Evolutionary conservation across 495 filamentous ascomycete genomes (phyloP).

Genomic region (Neurospora terricola): DNA sequence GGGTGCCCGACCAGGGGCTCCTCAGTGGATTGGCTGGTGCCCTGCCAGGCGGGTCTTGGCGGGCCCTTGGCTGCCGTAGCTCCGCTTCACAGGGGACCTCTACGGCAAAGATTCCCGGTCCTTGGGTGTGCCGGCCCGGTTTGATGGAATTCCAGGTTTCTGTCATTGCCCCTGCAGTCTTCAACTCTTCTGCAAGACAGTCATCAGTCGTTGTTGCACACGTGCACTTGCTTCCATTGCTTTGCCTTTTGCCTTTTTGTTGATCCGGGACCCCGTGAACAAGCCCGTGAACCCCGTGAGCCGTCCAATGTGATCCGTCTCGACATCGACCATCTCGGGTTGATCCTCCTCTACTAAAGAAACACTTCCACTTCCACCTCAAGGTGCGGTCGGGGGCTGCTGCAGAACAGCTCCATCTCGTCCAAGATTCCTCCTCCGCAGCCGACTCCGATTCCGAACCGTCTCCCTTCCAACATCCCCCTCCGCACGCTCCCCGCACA

Average conservation of each 20-base stretch:
- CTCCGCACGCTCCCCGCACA: constrained; percentile 43
- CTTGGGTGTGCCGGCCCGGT: neutral
- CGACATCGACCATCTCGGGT: neutral
- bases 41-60: neutral
- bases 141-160: neutral
- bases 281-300: neutral
- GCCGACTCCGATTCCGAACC: constrained; percentile 17
- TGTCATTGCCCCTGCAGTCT: neutral
- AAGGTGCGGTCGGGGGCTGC: constrained; percentile 44
- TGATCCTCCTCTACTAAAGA: constrained; percentile 2
- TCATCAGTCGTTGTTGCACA: neutral
- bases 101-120: neutral
- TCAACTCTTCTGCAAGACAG: neutral
- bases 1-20: neutral
- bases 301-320: constrained; percentile 2
- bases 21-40: neutral
- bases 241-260: neutral
- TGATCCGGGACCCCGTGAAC: neutral
- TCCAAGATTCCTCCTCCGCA: constrained; percentile 48
- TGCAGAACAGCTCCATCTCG: constrained; percentile 46
- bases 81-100: neutral
- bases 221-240: neutral
- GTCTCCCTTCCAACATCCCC: constrained; percentile 53
- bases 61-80: neutral
- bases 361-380: constrained; percentile 3